Evolutionary conservation across 1,284 basidiomycete genomes (phyloP), one percentile per base, ranked within the genome.

Genomic region (Tilletiaria anomala): DNA sequence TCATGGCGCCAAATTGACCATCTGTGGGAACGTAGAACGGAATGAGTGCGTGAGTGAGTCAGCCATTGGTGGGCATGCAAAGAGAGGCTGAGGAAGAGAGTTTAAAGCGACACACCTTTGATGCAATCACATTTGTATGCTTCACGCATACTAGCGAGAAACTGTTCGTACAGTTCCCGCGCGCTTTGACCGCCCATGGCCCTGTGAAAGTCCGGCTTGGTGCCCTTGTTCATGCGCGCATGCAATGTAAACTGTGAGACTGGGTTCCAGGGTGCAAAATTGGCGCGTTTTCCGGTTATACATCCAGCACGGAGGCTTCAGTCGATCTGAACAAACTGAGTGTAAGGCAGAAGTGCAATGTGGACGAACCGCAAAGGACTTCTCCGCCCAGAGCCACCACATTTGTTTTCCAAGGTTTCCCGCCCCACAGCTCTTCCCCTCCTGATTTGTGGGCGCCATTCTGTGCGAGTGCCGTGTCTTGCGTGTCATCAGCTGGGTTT

Each of bases 161-260:
- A 40, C 2, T 47, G 45, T 2, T 61, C 49, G 43, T 65, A 65
- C 34, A 63, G 47, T 4, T 39, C 42, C 17, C 44, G 40, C 6
- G 60, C 58, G 14, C 32, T 16, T 15, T 44, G 38, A 10, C 58
- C 58, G 4, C 48, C 47, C 54, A 61, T 63, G 5, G 57, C 54
- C 3, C 47, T 35, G 39, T 65, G 62, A 20, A 65, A 65, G 44
- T 65, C 62, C 6, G 62, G 62, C 29, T 61, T 61, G 16, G 61
- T 61, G 0, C 62, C 62, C 43, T 65, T 63, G 31, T 46, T 48
- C 3, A 58, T 54, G 6, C 53, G 45, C 6, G 62, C 62, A 24
- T 59, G 53, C 19, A 65, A 43, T 1, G 62, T 65, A 38, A 65
- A 65, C 29, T 65, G 62, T 6, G 60, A 63, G 6, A 65, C 59